Evolutionary conservation across 306 rosid genomes (phyloP), one percentile per base, ranked within the genome.

Genomic region (Trifolium repens): DNA sequence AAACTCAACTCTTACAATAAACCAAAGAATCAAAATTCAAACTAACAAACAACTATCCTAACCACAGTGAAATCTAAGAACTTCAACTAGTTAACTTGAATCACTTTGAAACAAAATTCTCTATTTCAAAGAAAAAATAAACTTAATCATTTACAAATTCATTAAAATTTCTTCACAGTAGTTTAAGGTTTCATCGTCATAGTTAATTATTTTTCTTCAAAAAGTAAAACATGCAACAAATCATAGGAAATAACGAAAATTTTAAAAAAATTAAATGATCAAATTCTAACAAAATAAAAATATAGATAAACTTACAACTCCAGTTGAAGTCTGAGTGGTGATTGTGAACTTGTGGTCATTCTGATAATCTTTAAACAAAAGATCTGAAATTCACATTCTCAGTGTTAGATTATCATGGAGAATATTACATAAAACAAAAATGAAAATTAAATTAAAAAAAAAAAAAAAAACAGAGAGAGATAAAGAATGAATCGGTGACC

Each of bases 341-440:
- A 94, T 70, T 67, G 96, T 85, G 85, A 94, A 89, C 85, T 91
- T 94, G 89, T 94, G 97, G 83, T 94, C 98, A 72, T 82, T 84
- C 86, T 91, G 98, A 78, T 91, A 94, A 85, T 91, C 98, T 82
- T 84, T 91, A 89, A 87, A 89, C 26, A 94, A 85, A 87, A 94
- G 94, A 87, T 94, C 97, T 93, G 83, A 7, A 7, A 54, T 42
- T 34, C 26, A 60, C 15, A 75, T 13, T 32, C 22, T 11, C 47
- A 5, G 7, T 12, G 26, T 4, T 2, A 22, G 54, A 4, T 44
- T 26, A 72, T 59, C 47, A 69, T 4, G 14, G 14, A 78, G 4
- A 73, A n/a, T 39, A 59, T 47, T 42, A 1, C 6, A 68, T 3
- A 7, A 19, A 67, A 57, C 10, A 42, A 10, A 10, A 12, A 39